Evolutionary conservation across 78 protist genomes (phyloP).

Genomic region (slime mould (Dictyostelium discoideum)): DNA sequence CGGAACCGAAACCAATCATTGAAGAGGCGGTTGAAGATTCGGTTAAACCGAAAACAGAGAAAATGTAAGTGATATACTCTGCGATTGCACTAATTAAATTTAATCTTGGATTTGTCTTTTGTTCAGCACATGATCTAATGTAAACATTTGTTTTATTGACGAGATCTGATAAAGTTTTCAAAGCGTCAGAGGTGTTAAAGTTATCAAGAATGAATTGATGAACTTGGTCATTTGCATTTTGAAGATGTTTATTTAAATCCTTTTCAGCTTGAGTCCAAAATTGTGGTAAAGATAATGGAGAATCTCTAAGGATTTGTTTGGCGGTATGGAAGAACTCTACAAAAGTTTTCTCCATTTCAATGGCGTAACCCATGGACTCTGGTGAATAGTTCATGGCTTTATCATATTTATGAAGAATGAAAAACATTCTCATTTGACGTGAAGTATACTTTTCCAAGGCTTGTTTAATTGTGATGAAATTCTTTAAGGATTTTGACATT

Average conservation of each 20-base stretch:
- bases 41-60: conserved; percentile 71
- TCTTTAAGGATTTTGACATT: conserved; percentile 99
- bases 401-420: conserved; percentile 88
- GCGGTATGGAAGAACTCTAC: conserved; percentile 94
- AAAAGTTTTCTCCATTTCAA: conserved; percentile 82
- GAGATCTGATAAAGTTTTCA: conserved; percentile 53
- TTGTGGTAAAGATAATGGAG: conserved; percentile 22
- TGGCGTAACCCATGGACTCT: conserved; percentile 87
- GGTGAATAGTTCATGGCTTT: conserved; percentile 87
- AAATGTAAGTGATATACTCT: conserved; percentile 70
- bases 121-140: background rate
- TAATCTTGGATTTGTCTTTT: conserved; percentile 44
- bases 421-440: conserved; percentile 95
- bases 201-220: conserved; percentile 90
- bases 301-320: conserved; percentile 52
- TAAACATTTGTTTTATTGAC: conserved; percentile 75
- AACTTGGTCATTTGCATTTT: conserved; percentile 37
- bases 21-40: background rate
- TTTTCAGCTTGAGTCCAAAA: conserved; percentile 54
- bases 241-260: conserved; percentile 28
- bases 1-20: conserved; percentile 58
- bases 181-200: conserved; percentile 93
- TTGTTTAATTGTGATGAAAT: conserved; percentile 97
- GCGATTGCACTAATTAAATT: conserved; percentile 43
- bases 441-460: conserved; percentile 91